These are phyloP conservation scores for Leccinum ochraceum DNA, from an alignment of 768 basidiomycete genomes.

Conservation along the genomic window DNA sequence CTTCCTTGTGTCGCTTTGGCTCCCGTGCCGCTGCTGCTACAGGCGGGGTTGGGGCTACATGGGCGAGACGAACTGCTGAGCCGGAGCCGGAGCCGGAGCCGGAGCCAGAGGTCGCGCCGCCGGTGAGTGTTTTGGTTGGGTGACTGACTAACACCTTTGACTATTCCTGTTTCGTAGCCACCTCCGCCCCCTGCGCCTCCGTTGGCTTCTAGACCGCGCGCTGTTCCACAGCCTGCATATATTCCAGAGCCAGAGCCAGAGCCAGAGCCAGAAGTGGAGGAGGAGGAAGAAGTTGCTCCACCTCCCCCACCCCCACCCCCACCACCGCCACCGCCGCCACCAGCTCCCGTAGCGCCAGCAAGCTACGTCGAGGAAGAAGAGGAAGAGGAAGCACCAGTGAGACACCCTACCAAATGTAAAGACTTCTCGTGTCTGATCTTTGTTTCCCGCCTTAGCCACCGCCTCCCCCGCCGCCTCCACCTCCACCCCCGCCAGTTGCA, in stretches of 20 bases:
- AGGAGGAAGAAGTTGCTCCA: conserved; percentile 18
- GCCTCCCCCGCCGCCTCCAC: conserved; percentile 35
- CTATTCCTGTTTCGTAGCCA: conserved; percentile 13
- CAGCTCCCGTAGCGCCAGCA: conserved; percentile 25
- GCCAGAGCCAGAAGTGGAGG: neutral
- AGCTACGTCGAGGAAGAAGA: conserved; percentile 15
- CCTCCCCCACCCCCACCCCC: conserved; percentile 29
- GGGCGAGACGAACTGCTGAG: conserved; percentile 20
- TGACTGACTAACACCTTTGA: neutral
- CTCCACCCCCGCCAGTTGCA: conserved; percentile 43
- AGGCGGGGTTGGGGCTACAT: conserved; percentile 27
- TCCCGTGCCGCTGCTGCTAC: conserved; percentile 30
- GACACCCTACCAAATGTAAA: neutral
- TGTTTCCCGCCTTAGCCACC: conserved; percentile 5
- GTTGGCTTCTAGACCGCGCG: conserved; percentile 18
- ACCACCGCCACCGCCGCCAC: conserved; percentile 20
- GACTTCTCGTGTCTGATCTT: neutral
- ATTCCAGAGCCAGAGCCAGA: conserved; percentile 25
- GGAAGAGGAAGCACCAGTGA: conserved; percentile 12
- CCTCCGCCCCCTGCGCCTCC: conserved; percentile 32
- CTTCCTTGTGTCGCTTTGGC: conserved; percentile 42
- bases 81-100: conserved; percentile 29
- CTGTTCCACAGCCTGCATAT: conserved; percentile 18
- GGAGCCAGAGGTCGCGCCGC: conserved; percentile 31
- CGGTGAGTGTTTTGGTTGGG: conserved; percentile 25